These are phyloP conservation scores for Pichia sp. DNA, from an alignment of 1,139 yeast genomes.

Conservation along the genomic window DNA sequence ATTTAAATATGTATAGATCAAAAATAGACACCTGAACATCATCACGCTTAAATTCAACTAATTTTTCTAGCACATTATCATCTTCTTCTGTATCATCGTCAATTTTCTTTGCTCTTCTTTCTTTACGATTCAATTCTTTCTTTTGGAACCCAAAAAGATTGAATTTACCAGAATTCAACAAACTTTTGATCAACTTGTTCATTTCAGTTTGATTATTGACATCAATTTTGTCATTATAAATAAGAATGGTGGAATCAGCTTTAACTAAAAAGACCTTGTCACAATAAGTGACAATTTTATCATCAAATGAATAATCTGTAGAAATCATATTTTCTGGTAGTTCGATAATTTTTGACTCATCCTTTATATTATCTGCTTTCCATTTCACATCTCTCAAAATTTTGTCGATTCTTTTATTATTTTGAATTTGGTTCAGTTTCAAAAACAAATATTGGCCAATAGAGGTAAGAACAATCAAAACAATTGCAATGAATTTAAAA, in stretches of 20 bases:
- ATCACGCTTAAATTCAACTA: conserved; percentile 9
- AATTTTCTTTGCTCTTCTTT: conserved; percentile 9
- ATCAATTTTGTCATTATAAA: conserved; percentile 7
- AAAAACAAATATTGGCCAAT: conserved; percentile 11
- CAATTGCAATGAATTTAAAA: conserved; percentile 3
- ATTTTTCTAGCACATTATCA: conserved; percentile 3
- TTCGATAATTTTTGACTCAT: conserved; percentile 11
- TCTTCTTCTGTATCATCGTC: not conserved
- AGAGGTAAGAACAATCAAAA: conserved; percentile 7
- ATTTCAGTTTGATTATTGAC: conserved; percentile 7
- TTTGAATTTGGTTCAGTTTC: conserved; percentile 8
- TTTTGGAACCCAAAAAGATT: conserved; percentile 11
- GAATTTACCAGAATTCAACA: conserved; percentile 11
- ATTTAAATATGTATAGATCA: conserved; percentile 2
- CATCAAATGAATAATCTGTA: conserved; percentile 9
- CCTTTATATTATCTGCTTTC: conserved; percentile 12
- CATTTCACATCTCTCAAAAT: conserved; percentile 14
- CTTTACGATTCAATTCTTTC: conserved; percentile 11
- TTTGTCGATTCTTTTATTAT: conserved; percentile 12
- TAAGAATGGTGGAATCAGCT: conserved; percentile 11
- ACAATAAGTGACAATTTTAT: conserved; percentile 14
- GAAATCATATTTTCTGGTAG: conserved; percentile 6
- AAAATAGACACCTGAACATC: conserved; percentile 1
- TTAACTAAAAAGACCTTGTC: conserved; percentile 15
- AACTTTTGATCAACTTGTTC: conserved; percentile 8